Evolutionary conservation across 148 eudicot genomes (phyloP).

Genomic region (Vaccinium vitisidaea): DNA sequence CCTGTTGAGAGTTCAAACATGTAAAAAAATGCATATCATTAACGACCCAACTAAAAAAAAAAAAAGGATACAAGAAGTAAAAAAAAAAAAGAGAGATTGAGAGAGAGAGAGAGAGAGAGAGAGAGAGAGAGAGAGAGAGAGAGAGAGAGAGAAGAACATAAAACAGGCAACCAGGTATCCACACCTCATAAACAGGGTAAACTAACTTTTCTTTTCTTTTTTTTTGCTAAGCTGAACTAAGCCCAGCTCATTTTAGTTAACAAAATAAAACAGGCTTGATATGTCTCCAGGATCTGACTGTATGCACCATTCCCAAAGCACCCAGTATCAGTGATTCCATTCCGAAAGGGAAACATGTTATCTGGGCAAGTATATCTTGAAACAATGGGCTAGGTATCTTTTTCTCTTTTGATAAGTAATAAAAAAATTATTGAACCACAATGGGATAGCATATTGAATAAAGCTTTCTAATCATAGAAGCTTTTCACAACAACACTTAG

Average conservation of each 20-base stretch:
- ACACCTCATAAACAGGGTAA: not conserved
- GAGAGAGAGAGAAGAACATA: not conserved
- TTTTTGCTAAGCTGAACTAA: not conserved
- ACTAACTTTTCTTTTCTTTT: not conserved
- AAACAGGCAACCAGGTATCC: not conserved
- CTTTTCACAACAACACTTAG: not conserved
- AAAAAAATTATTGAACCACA: no score
- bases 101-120: no score
- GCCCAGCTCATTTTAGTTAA: not conserved
- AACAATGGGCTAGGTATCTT: not conserved
- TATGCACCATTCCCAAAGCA: not conserved
- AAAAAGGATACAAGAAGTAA: not conserved
- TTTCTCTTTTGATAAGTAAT: no score
- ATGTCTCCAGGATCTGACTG: not conserved
- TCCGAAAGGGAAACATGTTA: not conserved
- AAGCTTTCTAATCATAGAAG: not conserved
- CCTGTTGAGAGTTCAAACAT: constrained; percentile 38
- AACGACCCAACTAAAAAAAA: not conserved
- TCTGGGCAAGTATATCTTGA: not conserved
- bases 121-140: no score
- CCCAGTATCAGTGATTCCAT: not conserved
- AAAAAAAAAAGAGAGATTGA: not conserved
- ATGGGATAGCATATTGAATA: not conserved
- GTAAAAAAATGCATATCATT: not conserved
- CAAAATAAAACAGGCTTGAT: not conserved